Evolutionary conservation across 306 rosid genomes (phyloP).

Genomic region (Trifolium dubium): DNA sequence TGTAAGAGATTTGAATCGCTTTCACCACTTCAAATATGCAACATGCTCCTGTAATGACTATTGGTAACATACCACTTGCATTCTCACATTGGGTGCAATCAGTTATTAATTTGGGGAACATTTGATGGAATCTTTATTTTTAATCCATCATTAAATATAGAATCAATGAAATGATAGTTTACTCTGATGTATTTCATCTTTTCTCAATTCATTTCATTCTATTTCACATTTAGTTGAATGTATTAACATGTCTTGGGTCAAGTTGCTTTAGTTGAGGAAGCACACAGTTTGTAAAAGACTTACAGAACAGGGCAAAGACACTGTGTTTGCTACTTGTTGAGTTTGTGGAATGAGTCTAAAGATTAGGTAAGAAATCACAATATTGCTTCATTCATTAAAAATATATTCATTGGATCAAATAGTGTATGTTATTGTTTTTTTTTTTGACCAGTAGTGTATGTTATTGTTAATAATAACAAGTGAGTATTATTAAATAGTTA

Average conservation of each 20-base stretch:
- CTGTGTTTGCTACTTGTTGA: not conserved
- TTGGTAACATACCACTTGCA: slow-evolving; percentile 57
- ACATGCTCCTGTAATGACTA: slow-evolving; percentile 81
- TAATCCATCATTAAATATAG: slow-evolving; percentile 7
- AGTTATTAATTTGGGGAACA: not conserved
- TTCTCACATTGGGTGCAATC: not conserved
- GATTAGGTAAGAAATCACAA: not conserved
- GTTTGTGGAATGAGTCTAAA: not conserved
- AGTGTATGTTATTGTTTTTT: too few species aligned
- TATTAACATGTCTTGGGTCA: slow-evolving; percentile 44
- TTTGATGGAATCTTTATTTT: not conserved
- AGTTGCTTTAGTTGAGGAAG: slow-evolving; percentile 59
- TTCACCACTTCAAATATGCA: slow-evolving; percentile 75
- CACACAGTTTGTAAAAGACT: slow-evolving; percentile 45
- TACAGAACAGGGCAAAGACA: slow-evolving; percentile 24
- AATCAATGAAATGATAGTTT: slow-evolving; percentile 1
- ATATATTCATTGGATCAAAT: too few species aligned
- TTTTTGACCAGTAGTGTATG: too few species aligned
- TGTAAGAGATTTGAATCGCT: slow-evolving; percentile 90
- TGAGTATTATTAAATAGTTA: not conserved
- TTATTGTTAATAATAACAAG: too few species aligned
- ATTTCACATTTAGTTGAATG: slow-evolving; percentile 36
- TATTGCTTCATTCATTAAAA: not conserved
- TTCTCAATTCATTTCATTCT: not conserved
- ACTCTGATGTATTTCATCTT: not conserved